phyloP scores from a whole-genome alignment of 495 filamentous ascomycete genomes.

The Glarea lozoyensis region DNA sequence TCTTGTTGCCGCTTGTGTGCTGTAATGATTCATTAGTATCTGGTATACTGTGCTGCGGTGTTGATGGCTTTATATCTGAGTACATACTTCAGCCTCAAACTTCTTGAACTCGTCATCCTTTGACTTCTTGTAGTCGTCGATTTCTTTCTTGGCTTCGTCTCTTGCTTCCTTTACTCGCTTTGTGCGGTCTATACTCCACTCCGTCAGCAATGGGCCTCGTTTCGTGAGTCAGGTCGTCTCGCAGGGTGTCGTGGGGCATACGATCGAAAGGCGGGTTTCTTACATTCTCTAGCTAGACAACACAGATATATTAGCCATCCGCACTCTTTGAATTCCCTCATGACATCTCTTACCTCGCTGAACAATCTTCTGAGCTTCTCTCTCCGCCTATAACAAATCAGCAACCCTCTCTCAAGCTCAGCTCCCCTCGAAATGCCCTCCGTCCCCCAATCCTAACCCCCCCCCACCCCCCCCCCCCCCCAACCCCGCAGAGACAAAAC shows the following conservation, averaged over 20 bases:
- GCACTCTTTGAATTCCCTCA: neutral
- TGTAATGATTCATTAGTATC: slow-evolving; percentile 13
- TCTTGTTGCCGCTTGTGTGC: slow-evolving; percentile 47
- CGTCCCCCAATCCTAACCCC: too few relatives aligned
- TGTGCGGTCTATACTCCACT: slow-evolving; percentile 65
- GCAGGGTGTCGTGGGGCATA: too few relatives aligned
- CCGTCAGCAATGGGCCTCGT: neutral
- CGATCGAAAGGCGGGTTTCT: slow-evolving; percentile 8
- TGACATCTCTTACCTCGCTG: slow-evolving; percentile 61
- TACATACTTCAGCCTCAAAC: slow-evolving; percentile 79
- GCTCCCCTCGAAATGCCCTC: too few relatives aligned
- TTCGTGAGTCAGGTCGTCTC: neutral
- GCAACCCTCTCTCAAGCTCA: slow-evolving; percentile 1
- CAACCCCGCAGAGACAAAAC: slow-evolving; percentile 19
- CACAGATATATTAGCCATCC: slow-evolving; percentile 23
- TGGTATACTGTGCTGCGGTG: too few relatives aligned
- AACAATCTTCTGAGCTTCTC: slow-evolving; percentile 98
- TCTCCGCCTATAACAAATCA: slow-evolving; percentile 63
- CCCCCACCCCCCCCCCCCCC: too few relatives aligned
- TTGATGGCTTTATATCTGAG: too few relatives aligned
- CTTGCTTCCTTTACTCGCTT: slow-evolving; percentile 95
- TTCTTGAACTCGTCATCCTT: slow-evolving; percentile 95
- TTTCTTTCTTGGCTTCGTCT: slow-evolving; percentile 93
- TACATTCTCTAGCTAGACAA: slow-evolving; percentile 64
- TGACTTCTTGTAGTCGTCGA: slow-evolving; percentile 82